phyloP scores from a whole-genome alignment of 208 protist genomes.

The Trypanosoma boissoni region DNA sequence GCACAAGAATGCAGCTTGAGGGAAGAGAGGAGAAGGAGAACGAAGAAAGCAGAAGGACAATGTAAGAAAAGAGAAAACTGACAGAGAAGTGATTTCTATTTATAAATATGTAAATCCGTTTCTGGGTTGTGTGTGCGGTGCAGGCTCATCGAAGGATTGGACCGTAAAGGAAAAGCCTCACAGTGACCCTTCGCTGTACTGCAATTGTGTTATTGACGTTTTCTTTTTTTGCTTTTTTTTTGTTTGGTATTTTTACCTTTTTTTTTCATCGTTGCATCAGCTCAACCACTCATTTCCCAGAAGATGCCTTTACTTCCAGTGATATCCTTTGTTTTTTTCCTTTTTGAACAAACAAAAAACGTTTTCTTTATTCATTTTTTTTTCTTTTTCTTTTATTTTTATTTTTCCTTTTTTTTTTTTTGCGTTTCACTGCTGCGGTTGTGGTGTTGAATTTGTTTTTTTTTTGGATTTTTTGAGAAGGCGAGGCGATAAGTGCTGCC shows the following conservation, averaged over 20 bases:
- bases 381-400: constrained; percentile 6
- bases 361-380: neutral
- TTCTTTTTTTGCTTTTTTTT: neutral
- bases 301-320: neutral
- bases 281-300: neutral
- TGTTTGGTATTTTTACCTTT: constrained; percentile 7
- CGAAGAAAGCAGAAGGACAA: neutral
- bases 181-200: too few species aligned
- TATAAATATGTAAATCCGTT: constrained; percentile 11
- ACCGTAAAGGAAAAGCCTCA: neutral
- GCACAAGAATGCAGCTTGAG: neutral
- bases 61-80: neutral
- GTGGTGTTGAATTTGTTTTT: neutral
- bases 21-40: constrained; percentile 10
- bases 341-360: neutral
- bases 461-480: neutral
- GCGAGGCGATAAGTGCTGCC: too few species aligned
- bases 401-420: constrained; percentile 15
- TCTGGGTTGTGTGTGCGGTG: constrained; percentile 9
- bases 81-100: neutral
- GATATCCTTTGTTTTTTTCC: neutral
- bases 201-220: neutral
- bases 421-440: too few species aligned
- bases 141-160: too few species aligned
- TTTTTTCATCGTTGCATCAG: constrained; percentile 4